A percentile compares a stretch with the other conserved stretches of the same genome.
Evolutionary conservation across 257 asterid species (phyloP).

Genomic region (Coffea canephora): DNA sequence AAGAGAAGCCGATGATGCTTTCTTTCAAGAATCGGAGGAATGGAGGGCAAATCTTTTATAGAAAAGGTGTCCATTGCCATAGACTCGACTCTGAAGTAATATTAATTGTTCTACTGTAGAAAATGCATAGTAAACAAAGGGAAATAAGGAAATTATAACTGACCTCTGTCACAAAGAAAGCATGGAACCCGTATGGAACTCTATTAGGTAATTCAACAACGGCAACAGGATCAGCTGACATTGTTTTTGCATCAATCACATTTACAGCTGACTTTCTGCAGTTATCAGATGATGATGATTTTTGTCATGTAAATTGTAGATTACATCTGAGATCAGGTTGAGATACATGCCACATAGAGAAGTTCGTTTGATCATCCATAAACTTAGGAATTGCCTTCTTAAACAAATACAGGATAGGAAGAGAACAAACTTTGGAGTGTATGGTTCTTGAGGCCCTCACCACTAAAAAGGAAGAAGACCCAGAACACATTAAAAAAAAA

Average conservation of each 20-base stretch:
- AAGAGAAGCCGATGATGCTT: not conserved
- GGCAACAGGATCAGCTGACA: constrained; percentile 88
- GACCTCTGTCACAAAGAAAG: constrained; percentile 91
- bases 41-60: not conserved
- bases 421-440: not conserved
- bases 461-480: not conserved
- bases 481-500: not conserved
- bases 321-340: not conserved
- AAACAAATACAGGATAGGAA: not conserved
- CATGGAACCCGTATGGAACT: constrained; percentile 97
- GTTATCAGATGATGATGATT: not conserved
- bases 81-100: not conserved
- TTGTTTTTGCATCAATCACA: constrained; percentile 89
- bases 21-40: not conserved
- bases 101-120: not conserved
- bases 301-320: not conserved
- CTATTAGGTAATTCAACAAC: constrained; percentile 71
- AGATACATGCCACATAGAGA: not conserved
- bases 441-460: not conserved
- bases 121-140: constrained; percentile 1
- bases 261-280: constrained; percentile 79
- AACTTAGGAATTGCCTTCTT: not conserved
- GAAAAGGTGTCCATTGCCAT: not conserved
- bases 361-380: not conserved
- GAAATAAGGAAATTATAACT: constrained; percentile 11